Conservation (phyloP, 768 basidiomycete genomes). For the Lanmaoa rubissima region DNA sequence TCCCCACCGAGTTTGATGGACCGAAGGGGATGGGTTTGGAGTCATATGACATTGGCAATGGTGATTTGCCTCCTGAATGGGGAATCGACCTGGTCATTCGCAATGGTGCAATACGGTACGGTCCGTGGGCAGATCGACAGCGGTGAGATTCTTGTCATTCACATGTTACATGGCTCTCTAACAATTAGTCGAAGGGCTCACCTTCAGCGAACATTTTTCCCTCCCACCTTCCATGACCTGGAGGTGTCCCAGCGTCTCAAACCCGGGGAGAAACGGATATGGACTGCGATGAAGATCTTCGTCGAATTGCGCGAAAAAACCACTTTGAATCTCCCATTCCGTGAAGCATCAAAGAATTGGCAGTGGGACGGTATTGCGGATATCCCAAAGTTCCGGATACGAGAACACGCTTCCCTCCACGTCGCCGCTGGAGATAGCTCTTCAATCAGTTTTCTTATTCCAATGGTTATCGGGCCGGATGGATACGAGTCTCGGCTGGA, state of each 20-base stretch:
- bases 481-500: slow-evolving; percentile 83
- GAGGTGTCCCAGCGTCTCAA: slow-evolving; percentile 55
- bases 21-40: slow-evolving; percentile 37
- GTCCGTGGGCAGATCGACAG: slow-evolving; percentile 97
- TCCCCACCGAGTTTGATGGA: slow-evolving; percentile 43
- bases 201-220: slow-evolving; percentile 82
- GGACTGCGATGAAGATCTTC: slow-evolving; percentile 79
- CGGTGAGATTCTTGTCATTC: slow-evolving; percentile 43
- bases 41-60: slow-evolving; percentile 76
- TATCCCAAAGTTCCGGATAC: slow-evolving; percentile 49
- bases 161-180: background rate
- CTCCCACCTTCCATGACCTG: slow-evolving; percentile 67
- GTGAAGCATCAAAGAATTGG: slow-evolving; percentile 97
- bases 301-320: slow-evolving; percentile 79
- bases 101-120: slow-evolving; percentile 77
- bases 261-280: slow-evolving; percentile 78
- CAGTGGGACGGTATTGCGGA: slow-evolving; percentile 73
- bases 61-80: slow-evolving; percentile 89
- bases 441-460: slow-evolving; percentile 79
- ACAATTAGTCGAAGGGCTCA: slow-evolving; percentile 47
- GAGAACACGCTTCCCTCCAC: slow-evolving; percentile 72
- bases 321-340: slow-evolving; percentile 80
- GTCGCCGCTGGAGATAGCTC: slow-evolving; percentile 77
- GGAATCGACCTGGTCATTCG: slow-evolving; percentile 83
- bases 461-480: slow-evolving; percentile 67